Conservation (phyloP, 2,329 filamentous ascomycete genomes). For the Pseudocercospora fuligena region DNA sequence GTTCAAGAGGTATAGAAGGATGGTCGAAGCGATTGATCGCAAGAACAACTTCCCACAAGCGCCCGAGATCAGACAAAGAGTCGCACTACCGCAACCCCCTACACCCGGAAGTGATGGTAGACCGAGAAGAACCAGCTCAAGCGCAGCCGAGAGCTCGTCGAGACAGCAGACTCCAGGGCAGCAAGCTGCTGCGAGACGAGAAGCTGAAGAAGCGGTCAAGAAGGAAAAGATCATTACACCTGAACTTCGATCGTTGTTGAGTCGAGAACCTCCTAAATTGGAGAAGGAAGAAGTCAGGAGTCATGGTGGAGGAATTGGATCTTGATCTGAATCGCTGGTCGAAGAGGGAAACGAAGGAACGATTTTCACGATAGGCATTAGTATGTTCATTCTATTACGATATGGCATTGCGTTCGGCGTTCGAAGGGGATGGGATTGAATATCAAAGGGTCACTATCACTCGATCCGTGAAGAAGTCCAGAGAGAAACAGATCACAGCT, state of each 20-base stretch:
- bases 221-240: slow-evolving; percentile 55
- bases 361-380: background rate
- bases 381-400: background rate
- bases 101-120: slow-evolving; percentile 30
- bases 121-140: slow-evolving; percentile 21
- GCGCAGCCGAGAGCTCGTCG: slow-evolving; percentile 10
- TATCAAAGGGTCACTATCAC: background rate
- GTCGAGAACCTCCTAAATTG: slow-evolving; percentile 61
- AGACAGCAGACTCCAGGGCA: slow-evolving; percentile 24
- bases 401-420: background rate
- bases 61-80: slow-evolving; percentile 53
- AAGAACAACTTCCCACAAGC: slow-evolving; percentile 78
- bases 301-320: slow-evolving; percentile 4
- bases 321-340: background rate
- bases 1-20: slow-evolving; percentile 84
- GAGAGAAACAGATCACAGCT: background rate
- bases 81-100: slow-evolving; percentile 43
- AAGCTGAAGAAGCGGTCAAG: slow-evolving; percentile 35
- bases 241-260: slow-evolving; percentile 66
- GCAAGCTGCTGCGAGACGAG: slow-evolving; percentile 44
- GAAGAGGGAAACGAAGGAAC: background rate
- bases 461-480: background rate
- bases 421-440: background rate
- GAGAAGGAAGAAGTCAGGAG: slow-evolving; percentile 50
- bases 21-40: slow-evolving; percentile 90